Base-by-base conservation (phyloP, 2,329 filamentous ascomycete species). In the Sarocladium oryzae region DNA sequence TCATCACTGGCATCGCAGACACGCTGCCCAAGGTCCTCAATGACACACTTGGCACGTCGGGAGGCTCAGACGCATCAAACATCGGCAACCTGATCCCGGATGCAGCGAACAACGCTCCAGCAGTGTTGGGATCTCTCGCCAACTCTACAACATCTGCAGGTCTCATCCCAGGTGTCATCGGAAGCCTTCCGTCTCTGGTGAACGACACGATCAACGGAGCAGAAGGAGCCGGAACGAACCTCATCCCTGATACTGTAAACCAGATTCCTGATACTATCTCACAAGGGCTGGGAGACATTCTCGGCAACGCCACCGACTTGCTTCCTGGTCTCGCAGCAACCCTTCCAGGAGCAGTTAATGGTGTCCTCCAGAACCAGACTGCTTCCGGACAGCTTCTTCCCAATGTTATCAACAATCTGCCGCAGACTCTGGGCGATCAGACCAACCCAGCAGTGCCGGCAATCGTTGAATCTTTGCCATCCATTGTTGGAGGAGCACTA, bases 331-430 rank as follows among this genome's bases (percentile, higher is more conserved):
- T 49, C 20, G 46, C 46, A 4, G 46, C 6, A 28, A 49, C 32
- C 20, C 33, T 49, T 15, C 46, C 46, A n/a, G 46, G 33, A 4
- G 30, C 33, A 16, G 46, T 49, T 11, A 37, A 49, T 37, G 32
- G 18, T 18, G 46, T 49, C 13, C 32, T 49, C 6, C 46, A 49
- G 33, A 49, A 49, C 20, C 46, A 49, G 33, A 49, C 46, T 26
- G 46, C 32, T n/a, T 30, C 46, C 20, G 46, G 46, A 18, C 11
- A 23, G 16, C 24, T 49, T 26, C 46, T 49, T 4, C 46, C 46
- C 10, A 32, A 37, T 21, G 18, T 18, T 6, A 36, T 49, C 46
- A 49, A 49, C 21, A 49, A n/a, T 16, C 30, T 49, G 5, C 46
- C 46, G 4, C 32, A 36, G 21, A 9, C 24, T 15, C 18, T 49